Evolutionary conservation across 2,329 filamentous ascomycete genomes (phyloP).

Genomic region (Onygenales sp.): DNA sequence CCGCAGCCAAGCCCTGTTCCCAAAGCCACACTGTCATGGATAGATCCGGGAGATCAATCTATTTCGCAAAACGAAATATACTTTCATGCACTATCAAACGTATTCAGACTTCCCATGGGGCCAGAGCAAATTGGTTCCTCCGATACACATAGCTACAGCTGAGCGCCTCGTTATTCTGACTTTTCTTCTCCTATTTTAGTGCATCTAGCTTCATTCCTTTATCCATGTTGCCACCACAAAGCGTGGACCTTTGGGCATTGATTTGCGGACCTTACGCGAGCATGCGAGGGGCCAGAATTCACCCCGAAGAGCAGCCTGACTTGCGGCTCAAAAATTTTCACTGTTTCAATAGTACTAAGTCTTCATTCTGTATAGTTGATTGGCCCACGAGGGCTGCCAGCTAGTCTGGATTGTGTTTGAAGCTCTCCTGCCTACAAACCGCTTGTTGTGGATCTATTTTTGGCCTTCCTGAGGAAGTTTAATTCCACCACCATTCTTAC

Average conservation of each 20-base stretch:
- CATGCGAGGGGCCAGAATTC: not conserved
- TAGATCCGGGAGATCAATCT: not conserved
- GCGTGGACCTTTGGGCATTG: not conserved
- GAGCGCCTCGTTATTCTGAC: not conserved
- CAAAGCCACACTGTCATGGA: not conserved
- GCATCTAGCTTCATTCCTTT: not conserved
- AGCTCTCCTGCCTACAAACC: not conserved
- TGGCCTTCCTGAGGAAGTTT: too few species aligned
- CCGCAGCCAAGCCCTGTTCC: not conserved
- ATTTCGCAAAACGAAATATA: not conserved
- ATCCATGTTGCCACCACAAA: not conserved
- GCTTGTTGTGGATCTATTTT: too few species aligned
- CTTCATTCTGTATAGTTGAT: not conserved
- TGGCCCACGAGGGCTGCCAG: not conserved
- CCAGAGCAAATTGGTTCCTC: not conserved
- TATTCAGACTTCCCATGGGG: not conserved
- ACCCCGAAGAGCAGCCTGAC: not conserved
- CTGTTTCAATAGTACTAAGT: not conserved
- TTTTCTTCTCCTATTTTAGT: not conserved
- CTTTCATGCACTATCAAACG: not conserved
- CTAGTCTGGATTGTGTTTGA: not conserved
- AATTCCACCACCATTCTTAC: too few species aligned
- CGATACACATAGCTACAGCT: not conserved
- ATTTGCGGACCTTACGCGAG: slow-evolving; percentile 6
- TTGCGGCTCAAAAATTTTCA: not conserved